phyloP scores from a whole-genome alignment of 2,329 filamentous ascomycete genomes.

The Thielaviopsis musarum region DNA sequence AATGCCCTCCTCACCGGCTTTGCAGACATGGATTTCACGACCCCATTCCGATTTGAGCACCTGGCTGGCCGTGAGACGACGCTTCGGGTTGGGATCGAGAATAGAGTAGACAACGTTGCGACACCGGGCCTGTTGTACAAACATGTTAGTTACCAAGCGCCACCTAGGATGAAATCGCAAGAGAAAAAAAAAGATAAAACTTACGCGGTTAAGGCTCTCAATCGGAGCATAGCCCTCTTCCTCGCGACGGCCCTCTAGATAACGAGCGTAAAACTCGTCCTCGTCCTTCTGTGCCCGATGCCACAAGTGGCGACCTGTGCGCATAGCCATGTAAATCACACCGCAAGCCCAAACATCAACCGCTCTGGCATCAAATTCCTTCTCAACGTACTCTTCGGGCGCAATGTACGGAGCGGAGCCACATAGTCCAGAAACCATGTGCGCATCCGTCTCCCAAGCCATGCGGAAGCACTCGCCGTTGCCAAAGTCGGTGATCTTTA shows the following conservation, averaged over 20 bases:
- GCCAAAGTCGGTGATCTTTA: conserved; percentile 97
- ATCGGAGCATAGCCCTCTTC: conserved; percentile 95
- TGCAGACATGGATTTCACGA: conserved; percentile 91
- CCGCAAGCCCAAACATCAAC: conserved; percentile 97
- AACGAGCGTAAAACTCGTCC: conserved; percentile 91
- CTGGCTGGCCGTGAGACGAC: conserved; percentile 88
- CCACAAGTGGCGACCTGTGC: conserved; percentile 90
- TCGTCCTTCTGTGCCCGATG: conserved; percentile 92
- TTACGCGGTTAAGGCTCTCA: conserved; percentile 83
- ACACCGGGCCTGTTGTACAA: conserved; percentile 60
- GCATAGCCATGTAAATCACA: conserved; percentile 99
- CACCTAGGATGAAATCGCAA: neutral
- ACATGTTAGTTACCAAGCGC: conserved; percentile 6
- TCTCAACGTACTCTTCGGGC: conserved; percentile 87
- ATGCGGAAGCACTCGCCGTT: conserved; percentile 99
- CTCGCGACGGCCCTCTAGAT: conserved; percentile 80
- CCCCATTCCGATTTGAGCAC: conserved; percentile 98
- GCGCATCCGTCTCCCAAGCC: conserved; percentile 96
- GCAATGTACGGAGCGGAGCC: conserved; percentile 95
- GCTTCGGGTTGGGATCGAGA: conserved; percentile 79
- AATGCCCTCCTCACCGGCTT: conserved; percentile 87
- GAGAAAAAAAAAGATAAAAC: conserved; percentile 21
- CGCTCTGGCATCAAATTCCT: conserved; percentile 92
- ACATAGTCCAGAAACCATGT: conserved; percentile 95
- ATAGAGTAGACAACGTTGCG: conserved; percentile 99